A percentile compares a stretch with the other conserved stretches of the same genome.
Conservation (phyloP, 1,284 basidiomycete genomes). For the Ceratobasidium sp. region DNA sequence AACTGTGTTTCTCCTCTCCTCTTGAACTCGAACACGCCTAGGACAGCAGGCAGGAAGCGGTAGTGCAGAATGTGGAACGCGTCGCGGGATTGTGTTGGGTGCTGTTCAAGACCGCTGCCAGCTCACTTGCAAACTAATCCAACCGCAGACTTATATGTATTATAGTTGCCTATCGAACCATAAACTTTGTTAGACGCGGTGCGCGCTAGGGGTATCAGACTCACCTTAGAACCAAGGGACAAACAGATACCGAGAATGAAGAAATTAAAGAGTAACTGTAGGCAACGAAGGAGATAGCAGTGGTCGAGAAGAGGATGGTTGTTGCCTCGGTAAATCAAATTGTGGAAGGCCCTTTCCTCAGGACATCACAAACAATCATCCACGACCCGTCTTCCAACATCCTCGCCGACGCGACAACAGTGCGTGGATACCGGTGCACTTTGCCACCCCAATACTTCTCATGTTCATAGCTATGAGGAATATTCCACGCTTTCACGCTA, state of each 20-base stretch:
- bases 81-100: background rate
- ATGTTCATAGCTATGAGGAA: no score
- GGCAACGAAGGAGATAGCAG: slow-evolving; percentile 10
- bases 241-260: background rate
- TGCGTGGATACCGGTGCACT: no score
- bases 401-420: no score
- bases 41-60: background rate
- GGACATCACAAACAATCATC: background rate
- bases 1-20: no score
- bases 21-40: background rate
- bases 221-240: slow-evolving; percentile 2
- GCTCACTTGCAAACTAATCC: slow-evolving; percentile 20
- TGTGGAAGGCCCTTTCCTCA: background rate
- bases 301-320: slow-evolving; percentile 18
- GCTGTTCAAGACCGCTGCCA: slow-evolving; percentile 17
- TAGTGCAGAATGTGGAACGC: slow-evolving; percentile 5
- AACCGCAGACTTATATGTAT: background rate
- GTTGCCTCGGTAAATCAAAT: slow-evolving; percentile 34
- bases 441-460: no score
- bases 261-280: background rate
- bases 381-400: no score
- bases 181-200: background rate
- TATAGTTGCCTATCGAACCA: background rate
- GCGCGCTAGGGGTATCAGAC: background rate
- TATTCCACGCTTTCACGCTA: no score